A percentile compares a stretch with the other conserved stretches of the same genome.
Conservation (phyloP, 1,284 basidiomycete species). For the Ceratobasidium sp. region DNA sequence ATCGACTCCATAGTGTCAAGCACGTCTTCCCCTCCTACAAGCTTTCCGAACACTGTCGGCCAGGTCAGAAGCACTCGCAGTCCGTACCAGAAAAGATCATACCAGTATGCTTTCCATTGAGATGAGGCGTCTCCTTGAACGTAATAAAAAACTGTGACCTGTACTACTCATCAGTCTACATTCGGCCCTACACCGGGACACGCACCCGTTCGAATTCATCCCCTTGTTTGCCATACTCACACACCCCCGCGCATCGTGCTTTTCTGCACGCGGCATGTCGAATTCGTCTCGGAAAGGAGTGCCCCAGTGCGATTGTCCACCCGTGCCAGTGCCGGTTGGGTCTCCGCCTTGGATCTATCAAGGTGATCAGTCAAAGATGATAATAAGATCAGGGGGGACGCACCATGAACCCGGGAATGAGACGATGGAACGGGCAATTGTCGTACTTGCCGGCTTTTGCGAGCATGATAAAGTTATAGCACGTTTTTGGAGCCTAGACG, state of each 20-base stretch:
- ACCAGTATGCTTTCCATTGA: conserved; percentile 53
- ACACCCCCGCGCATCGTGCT: conserved; percentile 79
- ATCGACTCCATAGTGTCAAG: conserved; percentile 83
- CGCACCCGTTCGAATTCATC: conserved; percentile 78
- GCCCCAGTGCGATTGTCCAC: conserved; percentile 94
- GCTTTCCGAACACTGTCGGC: conserved; percentile 93
- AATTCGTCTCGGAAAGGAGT: conserved; percentile 94
- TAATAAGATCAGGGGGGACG: conserved; percentile 42
- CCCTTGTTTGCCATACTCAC: conserved; percentile 95
- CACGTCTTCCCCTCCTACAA: conserved; percentile 93
- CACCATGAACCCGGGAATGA: conserved; percentile 98
- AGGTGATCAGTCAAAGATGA: conserved; percentile 45
- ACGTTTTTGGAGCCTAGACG: conserved; percentile 89
- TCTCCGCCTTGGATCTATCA: conserved; percentile 91
- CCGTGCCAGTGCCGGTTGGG: conserved; percentile 93
- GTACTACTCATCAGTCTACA: conserved; percentile 40
- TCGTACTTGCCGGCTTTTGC: conserved; percentile 91
- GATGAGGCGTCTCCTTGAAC: conserved; percentile 78
- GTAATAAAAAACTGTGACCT: conserved; percentile 92
- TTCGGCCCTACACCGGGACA: conserved; percentile 16
- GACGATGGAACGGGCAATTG: conserved; percentile 86
- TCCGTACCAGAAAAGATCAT: neutral
- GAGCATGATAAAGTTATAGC: conserved; percentile 96
- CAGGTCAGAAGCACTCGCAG: conserved; percentile 60
- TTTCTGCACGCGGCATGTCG: conserved; percentile 81